These are phyloP conservation scores for Mortierella sp. DNA, from an alignment of 371 early-diverging fungal genomes.

Conservation along the genomic window DNA sequence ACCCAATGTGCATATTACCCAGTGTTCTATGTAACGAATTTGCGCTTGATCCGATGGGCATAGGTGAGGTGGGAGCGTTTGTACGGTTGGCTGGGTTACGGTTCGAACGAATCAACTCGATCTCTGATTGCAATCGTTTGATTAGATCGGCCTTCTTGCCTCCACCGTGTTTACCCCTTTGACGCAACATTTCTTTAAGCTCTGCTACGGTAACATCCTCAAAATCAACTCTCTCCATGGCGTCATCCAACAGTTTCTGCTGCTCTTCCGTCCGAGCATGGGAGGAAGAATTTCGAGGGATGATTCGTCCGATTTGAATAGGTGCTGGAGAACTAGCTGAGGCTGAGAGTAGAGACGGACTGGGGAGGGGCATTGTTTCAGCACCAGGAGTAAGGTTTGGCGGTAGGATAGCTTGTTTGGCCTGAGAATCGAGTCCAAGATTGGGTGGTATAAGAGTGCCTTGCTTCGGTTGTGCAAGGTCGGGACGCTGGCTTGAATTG, in stretches of 20 bases:
- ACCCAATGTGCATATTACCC: slow-evolving; percentile 47
- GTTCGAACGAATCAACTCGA: slow-evolving; percentile 58
- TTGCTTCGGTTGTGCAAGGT: slow-evolving; percentile 8
- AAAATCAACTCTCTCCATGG: slow-evolving; percentile 75
- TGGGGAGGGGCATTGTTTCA: slow-evolving; percentile 27
- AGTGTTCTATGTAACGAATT: slow-evolving; percentile 29
- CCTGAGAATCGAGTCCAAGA: slow-evolving; percentile 39
- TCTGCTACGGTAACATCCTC: slow-evolving; percentile 84
- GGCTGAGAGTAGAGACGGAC: slow-evolving; percentile 38
- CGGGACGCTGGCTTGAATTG: background rate
- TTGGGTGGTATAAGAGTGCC: slow-evolving; percentile 39
- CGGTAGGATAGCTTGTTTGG: slow-evolving; percentile 27
- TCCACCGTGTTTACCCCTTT: slow-evolving; percentile 76
- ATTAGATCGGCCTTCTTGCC: slow-evolving; percentile 80
- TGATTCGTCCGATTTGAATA: slow-evolving; percentile 48
- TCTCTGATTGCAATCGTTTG: slow-evolving; percentile 70
- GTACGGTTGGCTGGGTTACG: slow-evolving; percentile 29
- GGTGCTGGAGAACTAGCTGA: slow-evolving; percentile 46
- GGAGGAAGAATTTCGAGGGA: slow-evolving; percentile 51
- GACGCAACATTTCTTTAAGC: slow-evolving; percentile 80
- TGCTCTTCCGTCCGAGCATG: slow-evolving; percentile 63
- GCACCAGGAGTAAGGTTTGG: slow-evolving; percentile 36
- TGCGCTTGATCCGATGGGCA: slow-evolving; percentile 31
- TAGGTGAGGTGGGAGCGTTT: slow-evolving; percentile 19
- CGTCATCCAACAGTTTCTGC: slow-evolving; percentile 70